Percentiles rank a stretch among this genome's conserved stretches.
Evolutionary conservation across 2,329 filamentous ascomycete species (phyloP).

Genomic region (Penicillium rolfsii): DNA sequence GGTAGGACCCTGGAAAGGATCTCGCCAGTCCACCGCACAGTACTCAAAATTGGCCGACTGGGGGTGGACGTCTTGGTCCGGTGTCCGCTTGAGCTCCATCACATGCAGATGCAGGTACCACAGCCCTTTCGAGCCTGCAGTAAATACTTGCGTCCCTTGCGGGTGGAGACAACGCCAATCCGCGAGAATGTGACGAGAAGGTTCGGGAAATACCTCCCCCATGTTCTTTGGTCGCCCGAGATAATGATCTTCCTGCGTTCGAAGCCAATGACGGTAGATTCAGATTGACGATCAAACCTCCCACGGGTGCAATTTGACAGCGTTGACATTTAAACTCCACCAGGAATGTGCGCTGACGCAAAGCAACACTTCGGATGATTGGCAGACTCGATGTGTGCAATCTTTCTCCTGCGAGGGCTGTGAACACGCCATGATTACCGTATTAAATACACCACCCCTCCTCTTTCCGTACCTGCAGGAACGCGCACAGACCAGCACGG

Average conservation of each 20-base stretch:
- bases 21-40: not conserved
- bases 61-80: slow-evolving; percentile 1
- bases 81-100: slow-evolving; percentile 6
- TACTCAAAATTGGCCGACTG: not conserved
- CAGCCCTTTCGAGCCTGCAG: not conserved
- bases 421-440: not conserved
- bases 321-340: slow-evolving; percentile 1
- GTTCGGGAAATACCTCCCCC: slow-evolving; percentile 20
- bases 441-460: not conserved
- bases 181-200: slow-evolving; percentile 21
- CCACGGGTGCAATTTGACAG: slow-evolving; percentile 11
- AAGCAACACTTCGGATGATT: not conserved
- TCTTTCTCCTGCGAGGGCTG: not conserved
- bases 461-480: not conserved
- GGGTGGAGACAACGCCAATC: slow-evolving; percentile 13
- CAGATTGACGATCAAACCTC: not conserved
- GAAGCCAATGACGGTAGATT: not conserved
- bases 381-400: not conserved
- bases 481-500: not conserved
- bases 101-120: slow-evolving; percentile 23
- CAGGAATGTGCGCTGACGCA: slow-evolving; percentile 3
- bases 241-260: not conserved
- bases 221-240: slow-evolving; percentile 10
- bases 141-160: slow-evolving; percentile 8
- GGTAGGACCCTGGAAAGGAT: not conserved